Evolutionary conservation across 164 flowering plant species (phyloP), one percentile per base, ranked within the genome.

Genomic region (Akebia trifoliata): DNA sequence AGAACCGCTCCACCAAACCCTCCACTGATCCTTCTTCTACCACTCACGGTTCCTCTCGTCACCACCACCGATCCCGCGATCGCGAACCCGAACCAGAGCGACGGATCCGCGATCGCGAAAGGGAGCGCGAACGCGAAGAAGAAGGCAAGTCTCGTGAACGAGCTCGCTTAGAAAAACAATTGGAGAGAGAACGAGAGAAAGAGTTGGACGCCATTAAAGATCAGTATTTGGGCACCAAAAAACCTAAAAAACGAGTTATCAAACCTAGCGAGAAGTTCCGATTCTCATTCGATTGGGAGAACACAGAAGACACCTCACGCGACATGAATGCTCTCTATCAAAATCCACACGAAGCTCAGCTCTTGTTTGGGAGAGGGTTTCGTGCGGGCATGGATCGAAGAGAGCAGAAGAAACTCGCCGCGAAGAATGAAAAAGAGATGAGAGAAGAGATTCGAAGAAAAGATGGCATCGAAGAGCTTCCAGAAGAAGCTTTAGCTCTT

Each of bases 251-350:
- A 67, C 71, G 95, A 22, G 95, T 87, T 1, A 90, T 90, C 38
- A 89, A 86, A 62, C 92, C 95, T 0, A 87, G 95, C 61, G 95
- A 90, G 82, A 90, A 90, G 76, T 90, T 90, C 47, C 70, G 97
- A 3, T 90, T 90, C 56, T 90, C 97, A 0, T 90, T 90, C 64
- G 95, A 90, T 63, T 90, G 97, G 97, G 97, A 90, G 74, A 90
- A 90, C 73, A 83, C 93, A 0, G 97, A 90, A 55, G 97, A 90
- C 58, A 90, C 97, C 7, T 87, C 93, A 0, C 75, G 90, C 2
- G 97, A 90, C 50, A 87, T 87, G 95, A 90, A 90, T 46, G 24
- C 39, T 4, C 70, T 90, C 12, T 90, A 90, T 60, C 97, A 90
- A 57, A 85, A 87, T 74, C 97, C 97, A 63, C 96, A 87, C 64